Evolutionary conservation across 176 grass and related monocot species (phyloP), one percentile per base, ranked within the genome.

Genomic region (Juncus effusus): DNA sequence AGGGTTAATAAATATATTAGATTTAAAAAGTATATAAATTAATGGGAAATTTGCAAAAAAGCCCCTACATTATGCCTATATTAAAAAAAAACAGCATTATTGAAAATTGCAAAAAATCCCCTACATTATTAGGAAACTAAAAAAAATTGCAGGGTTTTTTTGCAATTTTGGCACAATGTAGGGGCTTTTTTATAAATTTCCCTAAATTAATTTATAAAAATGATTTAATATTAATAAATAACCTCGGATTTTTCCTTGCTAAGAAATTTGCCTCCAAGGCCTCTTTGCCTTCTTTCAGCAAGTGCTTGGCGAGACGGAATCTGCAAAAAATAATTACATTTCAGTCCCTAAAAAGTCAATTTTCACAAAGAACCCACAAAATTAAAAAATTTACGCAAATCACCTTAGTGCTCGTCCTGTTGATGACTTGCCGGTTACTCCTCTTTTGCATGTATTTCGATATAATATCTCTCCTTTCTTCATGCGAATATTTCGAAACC

Each of bases 401-500:
- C 56, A 90, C 91, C 88, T 97, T 97, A 42, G 70, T 74, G 47
- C 84, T 56, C 49, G 79, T 63, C 57, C 85, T 77, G 51, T 89
- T 78, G 13, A 86, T 68, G 42, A 64, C 75, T 84, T 86, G 88
- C 63, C 93, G 84, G 56, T 61, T 84, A 71, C 78, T 89, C 72
- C 93, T 84, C 80, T 97, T 97, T 76, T 97, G 85, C 88, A 89
- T 92, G 82, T 97, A 97, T 66, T 87, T 90, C 42, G 83, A 70
- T 77, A 97, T 86, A 78, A 97, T 91, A 76, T 92, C 88, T 62
- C 88, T 90, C 66, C 93, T 90, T 70, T 92, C 88, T 80, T 97
- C 93, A 64, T 89, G 78, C 42, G 85, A 86, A 83, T 91, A 97
- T 75, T 87, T 83, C 14, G 77, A 89, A 61, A 97, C 88, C 53